Percentiles rank a stretch among this genome's conserved stretches.
phyloP scores from a whole-genome alignment of 495 filamentous ascomycete genomes.

The Penicillium egyptiacum region DNA sequence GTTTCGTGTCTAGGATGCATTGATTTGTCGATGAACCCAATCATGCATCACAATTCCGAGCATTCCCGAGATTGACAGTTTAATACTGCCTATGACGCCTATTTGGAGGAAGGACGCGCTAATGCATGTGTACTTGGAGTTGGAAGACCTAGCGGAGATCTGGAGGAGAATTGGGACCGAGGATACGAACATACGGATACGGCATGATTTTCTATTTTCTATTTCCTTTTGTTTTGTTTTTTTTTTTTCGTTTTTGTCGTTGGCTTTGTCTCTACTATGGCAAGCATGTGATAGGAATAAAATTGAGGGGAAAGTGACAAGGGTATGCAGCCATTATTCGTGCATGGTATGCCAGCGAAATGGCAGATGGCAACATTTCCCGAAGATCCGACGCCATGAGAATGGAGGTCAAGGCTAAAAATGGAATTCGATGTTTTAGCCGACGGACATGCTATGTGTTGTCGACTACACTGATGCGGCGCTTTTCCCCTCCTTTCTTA shows the following conservation, averaged over 20 bases:
- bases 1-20: not conserved
- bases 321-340: not conserved
- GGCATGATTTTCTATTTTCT: not conserved
- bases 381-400: not conserved
- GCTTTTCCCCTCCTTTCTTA: slow-evolving; percentile 7
- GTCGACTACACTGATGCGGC: not conserved
- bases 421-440: not conserved
- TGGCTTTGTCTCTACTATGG: not conserved
- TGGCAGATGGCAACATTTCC: not conserved
- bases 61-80: not conserved
- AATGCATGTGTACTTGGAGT: not conserved
- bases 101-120: not conserved
- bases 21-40: not conserved
- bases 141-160: not conserved
- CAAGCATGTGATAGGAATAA: not conserved
- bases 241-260: not conserved
- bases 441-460: not conserved
- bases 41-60: not conserved
- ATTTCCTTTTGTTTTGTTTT: not conserved
- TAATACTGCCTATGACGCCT: not conserved
- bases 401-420: not conserved
- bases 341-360: not conserved
- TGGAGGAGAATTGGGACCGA: not conserved
- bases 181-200: not conserved
- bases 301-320: not conserved